Evolutionary conservation across 1,284 basidiomycete species (phyloP), one percentile per base, ranked within the genome.

Genomic region (Ceratobasidium sp.): DNA sequence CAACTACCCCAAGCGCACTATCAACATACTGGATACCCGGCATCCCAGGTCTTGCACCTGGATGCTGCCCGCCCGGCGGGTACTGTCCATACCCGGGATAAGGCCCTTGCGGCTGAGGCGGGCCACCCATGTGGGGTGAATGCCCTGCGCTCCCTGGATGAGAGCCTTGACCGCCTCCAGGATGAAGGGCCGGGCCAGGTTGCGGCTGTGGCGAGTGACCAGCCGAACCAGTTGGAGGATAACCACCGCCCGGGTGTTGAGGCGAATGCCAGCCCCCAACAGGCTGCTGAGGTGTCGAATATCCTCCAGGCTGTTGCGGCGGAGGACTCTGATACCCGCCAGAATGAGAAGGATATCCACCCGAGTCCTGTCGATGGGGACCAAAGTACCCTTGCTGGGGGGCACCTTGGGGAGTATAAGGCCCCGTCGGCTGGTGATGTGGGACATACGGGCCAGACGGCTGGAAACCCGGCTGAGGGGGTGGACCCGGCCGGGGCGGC

Each of bases 21-120:
- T 74, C 46, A 30, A 74, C 27, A 38, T 62, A 74, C 70, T 74
- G 70, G 38, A n/a, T 33, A 52, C 70, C 70, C 18, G 70, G 59
- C 5, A 74, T 50, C 20, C 6, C 14, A 14, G 68, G 68, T 3
- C 27, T 16, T 14, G 38, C 35, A 14, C 62, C 62, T 4, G 38
- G 50, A 8, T 38, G 12, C 41, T 44, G 62, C 14, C 62, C 62
- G 3, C 23, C 30, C 5, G 41, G 38, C 30, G n/a, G 38, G 7
- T 20, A 48, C 44, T 30, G 18, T 7, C 44, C 23, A 41, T 48
- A 41, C 41, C 62, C 62, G 8, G 30, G 59, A 27, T 62, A 54
- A 20, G 50, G 18, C 16, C 50, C 50, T 4, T 65, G 38, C 23
- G 16, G 16, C 16, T 35, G 12, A 16, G 57, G 59, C 44, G 41